These are phyloP conservation scores for Lactarius indigo DNA, from an alignment of 768 basidiomycete species.

Conservation along the genomic window DNA sequence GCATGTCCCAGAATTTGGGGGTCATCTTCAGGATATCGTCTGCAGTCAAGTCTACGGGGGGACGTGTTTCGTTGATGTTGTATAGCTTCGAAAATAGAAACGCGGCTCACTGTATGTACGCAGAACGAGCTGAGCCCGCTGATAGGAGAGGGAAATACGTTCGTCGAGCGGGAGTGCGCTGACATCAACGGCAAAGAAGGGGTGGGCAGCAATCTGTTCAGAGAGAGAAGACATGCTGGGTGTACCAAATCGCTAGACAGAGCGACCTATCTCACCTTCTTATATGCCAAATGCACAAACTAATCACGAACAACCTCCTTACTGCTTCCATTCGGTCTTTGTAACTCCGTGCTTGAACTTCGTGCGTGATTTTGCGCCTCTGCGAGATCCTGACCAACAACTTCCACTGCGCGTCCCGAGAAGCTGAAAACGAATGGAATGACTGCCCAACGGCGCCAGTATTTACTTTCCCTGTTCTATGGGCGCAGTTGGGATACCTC, in stretches of 20 bases:
- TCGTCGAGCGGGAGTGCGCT: constrained; percentile 6
- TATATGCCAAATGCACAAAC: neutral
- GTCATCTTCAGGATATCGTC: constrained; percentile 49
- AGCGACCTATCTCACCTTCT: neutral
- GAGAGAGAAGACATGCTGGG: constrained; percentile 4
- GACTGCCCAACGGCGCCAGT: neutral
- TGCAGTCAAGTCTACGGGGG: constrained; percentile 38
- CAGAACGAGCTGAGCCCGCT: constrained; percentile 9
- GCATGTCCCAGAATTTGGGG: constrained; percentile 49
- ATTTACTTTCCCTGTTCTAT: neutral
- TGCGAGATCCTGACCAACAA: neutral
- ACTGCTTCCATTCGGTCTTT: neutral
- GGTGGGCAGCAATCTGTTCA: constrained; percentile 7
- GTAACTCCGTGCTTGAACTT: neutral
- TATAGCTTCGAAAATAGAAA: neutral
- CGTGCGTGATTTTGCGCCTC: neutral
- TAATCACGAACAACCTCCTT: neutral
- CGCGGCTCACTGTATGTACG: constrained; percentile 3
- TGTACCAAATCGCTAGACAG: neutral
- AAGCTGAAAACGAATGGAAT: neutral
- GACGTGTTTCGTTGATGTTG: neutral
- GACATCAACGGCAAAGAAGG: constrained; percentile 7
- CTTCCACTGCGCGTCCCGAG: neutral
- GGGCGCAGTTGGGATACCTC: neutral
- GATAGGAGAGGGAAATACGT: constrained; percentile 6